Conservation (phyloP, 2,329 filamentous ascomycete species). For the Penicillium hesseltinei region DNA sequence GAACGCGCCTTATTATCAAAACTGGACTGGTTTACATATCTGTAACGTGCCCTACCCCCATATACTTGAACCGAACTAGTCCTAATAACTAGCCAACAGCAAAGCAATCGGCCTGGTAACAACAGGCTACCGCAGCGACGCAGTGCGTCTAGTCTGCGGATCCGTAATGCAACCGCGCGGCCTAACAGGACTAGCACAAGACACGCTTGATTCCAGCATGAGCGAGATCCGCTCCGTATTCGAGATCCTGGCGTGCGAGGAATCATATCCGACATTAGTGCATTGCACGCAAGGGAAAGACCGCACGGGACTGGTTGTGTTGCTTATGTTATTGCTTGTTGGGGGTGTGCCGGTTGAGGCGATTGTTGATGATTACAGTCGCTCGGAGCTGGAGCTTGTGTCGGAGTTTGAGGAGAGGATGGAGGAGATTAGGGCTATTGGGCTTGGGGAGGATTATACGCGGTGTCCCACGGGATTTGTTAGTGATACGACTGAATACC, state of each 20-base stretch:
- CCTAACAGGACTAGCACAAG: conserved; percentile 66
- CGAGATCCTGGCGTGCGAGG: conserved; percentile 55
- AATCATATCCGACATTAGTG: conserved; percentile 64
- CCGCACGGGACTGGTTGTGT: conserved; percentile 69
- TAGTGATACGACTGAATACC: conserved; percentile 54
- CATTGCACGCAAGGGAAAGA: conserved; percentile 93
- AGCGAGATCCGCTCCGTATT: conserved; percentile 68
- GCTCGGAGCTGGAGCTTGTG: conserved; percentile 61
- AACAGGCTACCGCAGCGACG: conserved; percentile 65
- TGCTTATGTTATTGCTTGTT: conserved; percentile 66
- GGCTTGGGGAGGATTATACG: conserved; percentile 71
- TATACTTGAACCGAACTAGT: background rate
- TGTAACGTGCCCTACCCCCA: conserved; percentile 46
- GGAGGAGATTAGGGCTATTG: conserved; percentile 67
- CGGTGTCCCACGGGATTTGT: conserved; percentile 65
- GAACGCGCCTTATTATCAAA: conserved; percentile 66
- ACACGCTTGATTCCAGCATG: conserved; percentile 67
- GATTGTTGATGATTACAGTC: conserved; percentile 69
- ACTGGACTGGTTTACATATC: conserved; percentile 64
- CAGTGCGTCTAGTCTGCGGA: conserved; percentile 66
- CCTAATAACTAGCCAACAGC: conserved; percentile 31
- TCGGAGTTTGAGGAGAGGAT: conserved; percentile 63
- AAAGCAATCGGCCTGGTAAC: conserved; percentile 63
- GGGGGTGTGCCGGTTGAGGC: conserved; percentile 53
- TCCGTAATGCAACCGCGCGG: conserved; percentile 72